phyloP scores from a whole-genome alignment of 2,329 filamentous ascomycete genomes.

The Thielaviopsis euricoi region DNA sequence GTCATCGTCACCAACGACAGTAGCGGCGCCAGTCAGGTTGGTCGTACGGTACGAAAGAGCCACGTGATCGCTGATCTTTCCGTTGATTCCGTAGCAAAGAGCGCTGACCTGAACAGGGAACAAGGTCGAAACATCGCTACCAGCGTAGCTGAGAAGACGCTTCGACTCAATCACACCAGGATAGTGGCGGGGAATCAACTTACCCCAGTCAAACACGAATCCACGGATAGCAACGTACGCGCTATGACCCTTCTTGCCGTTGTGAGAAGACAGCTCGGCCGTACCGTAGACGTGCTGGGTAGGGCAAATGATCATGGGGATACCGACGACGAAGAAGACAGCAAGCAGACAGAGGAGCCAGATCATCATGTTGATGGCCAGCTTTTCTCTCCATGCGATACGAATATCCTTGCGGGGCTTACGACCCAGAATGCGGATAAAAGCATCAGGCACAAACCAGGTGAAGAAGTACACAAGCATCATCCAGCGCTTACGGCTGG shows the following conservation, averaged over 20 bases:
- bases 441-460: conserved; percentile 73
- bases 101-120: conserved; percentile 93
- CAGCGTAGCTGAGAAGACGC: conserved; percentile 61
- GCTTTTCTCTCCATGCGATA: conserved; percentile 87
- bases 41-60: conserved; percentile 65
- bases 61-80: conserved; percentile 50
- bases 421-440: conserved; percentile 58
- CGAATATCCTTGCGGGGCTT: conserved; percentile 90
- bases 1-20: conserved; percentile 49
- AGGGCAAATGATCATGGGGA: conserved; percentile 79
- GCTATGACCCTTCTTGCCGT: conserved; percentile 50
- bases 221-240: conserved; percentile 75
- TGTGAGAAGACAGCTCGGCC: conserved; percentile 53
- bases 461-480: conserved; percentile 70
- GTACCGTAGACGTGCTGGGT: conserved; percentile 76
- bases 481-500: conserved; percentile 80
- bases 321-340: conserved; percentile 78
- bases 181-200: conserved; percentile 64
- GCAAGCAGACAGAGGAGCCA: conserved; percentile 69
- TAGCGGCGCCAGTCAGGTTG: conserved; percentile 56
- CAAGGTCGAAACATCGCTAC: conserved; percentile 67
- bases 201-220: conserved; percentile 66
- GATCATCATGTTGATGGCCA: conserved; percentile 95
- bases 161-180: conserved; percentile 42
- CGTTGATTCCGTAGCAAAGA: conserved; percentile 64